phyloP scores from a whole-genome alignment of 225 moss, liverwort and hornwort species.

The Marchantia paleacea region DNA sequence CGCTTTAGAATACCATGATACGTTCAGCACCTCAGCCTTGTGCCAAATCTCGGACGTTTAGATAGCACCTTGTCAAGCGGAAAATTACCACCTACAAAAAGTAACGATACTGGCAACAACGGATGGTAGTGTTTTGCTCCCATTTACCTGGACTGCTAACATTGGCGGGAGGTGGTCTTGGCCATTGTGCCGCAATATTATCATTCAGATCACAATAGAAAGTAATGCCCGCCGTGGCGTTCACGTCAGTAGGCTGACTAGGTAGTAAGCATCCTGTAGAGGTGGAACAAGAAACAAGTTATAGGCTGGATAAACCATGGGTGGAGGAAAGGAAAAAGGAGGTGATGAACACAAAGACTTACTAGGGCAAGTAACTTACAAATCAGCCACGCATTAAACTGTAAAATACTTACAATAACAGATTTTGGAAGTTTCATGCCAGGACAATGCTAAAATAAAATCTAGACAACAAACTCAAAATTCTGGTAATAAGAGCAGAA shows the following conservation, averaged over 20 bases:
- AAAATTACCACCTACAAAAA: not conserved
- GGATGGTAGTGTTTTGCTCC: not conserved
- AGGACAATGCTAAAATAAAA: too few relatives aligned
- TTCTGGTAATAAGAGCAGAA: not conserved
- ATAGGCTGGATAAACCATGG: too few relatives aligned
- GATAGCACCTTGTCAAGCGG: not conserved
- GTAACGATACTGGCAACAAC: not conserved
- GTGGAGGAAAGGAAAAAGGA: too few relatives aligned
- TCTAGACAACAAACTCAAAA: too few relatives aligned
- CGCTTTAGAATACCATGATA: not conserved
- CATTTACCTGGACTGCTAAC: conserved; percentile 24
- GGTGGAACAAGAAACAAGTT: too few relatives aligned
- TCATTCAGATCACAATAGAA: conserved; percentile 93
- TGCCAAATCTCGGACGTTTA: not conserved
- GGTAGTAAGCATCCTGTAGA: conserved; percentile 86
- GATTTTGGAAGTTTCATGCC: too few relatives aligned
- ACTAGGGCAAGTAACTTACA: too few relatives aligned
- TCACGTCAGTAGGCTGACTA: conserved; percentile 85
- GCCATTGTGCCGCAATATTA: conserved; percentile 85
- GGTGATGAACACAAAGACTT: too few relatives aligned
- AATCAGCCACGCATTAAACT: too few relatives aligned
- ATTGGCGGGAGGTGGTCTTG: conserved; percentile 11
- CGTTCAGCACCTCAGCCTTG: not conserved
- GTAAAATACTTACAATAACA: too few relatives aligned
- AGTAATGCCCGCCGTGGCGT: conserved; percentile 65